Evolutionary conservation across 2,329 filamentous ascomycete species (phyloP), one percentile per base, ranked within the genome.

Genomic region (Dactylellina sp.): DNA sequence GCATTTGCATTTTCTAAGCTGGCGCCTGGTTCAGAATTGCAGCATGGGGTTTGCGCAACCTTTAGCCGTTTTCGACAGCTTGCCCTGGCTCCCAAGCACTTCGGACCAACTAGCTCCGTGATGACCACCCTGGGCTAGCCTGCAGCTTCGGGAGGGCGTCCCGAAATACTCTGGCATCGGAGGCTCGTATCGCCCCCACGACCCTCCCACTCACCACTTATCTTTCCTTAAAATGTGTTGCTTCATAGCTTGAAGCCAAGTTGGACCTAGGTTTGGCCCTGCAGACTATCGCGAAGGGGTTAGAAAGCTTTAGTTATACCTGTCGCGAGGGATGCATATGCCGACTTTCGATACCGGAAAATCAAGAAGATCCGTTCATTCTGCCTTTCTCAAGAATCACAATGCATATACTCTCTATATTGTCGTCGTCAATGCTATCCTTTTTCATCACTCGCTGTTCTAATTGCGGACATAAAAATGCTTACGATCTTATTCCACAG

Each of bases 381-480:
- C 18, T 47, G 7, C 39, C 14, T 68, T 56, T 60, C 35, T 46
- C 39, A 60, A 65, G 44, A 42, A 25, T 49, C 60, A 64, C 46
- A 65, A 72, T 72, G 68, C 47, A 63, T 55, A 60, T 25, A 55
- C 35, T 60, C 28, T 52, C 49, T 65, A 46, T 56, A 39, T 57
- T 52, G 49, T 53, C 50, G 14, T 64, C 18, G 57, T 46, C 25
- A 75, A 76, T 71, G 76, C 76, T 65, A 47, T 56, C 59, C 55
- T 55, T 44, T 37, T 39, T 40, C 28, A 46, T 40, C 18, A 25
- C 20, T 32, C 37, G 35, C 50, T 42, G 62, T 64, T 61, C 16
- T 79, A 79, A 76, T 78, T 57, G 37, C 55, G 40, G 46, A 62
- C 62, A 64, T 60, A 35, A 52, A 49, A 62, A 70, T 75, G 71